These are phyloP conservation scores for Metahyphopichia silvanorum DNA, from an alignment of 805 yeast genomes.

Conservation along the genomic window DNA sequence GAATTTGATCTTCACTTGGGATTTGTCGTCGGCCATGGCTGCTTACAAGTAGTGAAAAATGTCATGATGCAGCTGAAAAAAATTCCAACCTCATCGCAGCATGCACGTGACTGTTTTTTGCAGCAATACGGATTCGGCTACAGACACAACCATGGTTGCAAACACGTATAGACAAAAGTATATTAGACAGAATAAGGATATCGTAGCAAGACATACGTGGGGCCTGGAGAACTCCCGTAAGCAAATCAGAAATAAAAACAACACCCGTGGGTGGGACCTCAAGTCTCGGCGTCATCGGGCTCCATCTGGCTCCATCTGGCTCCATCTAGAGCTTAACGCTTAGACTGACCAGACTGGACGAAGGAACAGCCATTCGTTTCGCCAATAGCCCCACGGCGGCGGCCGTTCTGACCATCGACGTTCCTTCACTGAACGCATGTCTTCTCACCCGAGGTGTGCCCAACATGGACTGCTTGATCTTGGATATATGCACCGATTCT, in stretches of 20 bases:
- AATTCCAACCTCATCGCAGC: slow-evolving; percentile 2
- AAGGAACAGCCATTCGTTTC: neutral
- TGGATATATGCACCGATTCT: slow-evolving; percentile 14
- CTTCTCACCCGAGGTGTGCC: slow-evolving; percentile 15
- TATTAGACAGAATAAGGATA: too few relatives aligned
- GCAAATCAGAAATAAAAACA: too few relatives aligned
- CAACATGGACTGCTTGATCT: slow-evolving; percentile 22
- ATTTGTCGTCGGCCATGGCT: slow-evolving; percentile 32
- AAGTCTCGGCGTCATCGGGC: neutral
- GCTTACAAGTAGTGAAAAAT: too few relatives aligned
- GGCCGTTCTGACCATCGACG: slow-evolving; percentile 12
- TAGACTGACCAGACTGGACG: neutral
- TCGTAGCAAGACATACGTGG: too few relatives aligned
- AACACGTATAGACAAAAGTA: too few relatives aligned
- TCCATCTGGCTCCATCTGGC: neutral
- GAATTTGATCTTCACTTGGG: slow-evolving; percentile 79
- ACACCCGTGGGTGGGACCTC: too few relatives aligned
- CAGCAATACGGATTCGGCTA: too few relatives aligned
- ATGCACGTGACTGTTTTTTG: too few relatives aligned
- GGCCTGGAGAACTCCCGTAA: too few relatives aligned
- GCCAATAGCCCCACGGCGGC: slow-evolving; percentile 5
- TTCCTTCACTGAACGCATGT: slow-evolving; percentile 12
- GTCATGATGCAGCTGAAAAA: slow-evolving; percentile 5
- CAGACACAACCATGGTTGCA: too few relatives aligned
- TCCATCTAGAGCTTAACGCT: neutral